Base-by-base conservation (phyloP, 169 alveolate genomes). In the Eimeria mitis region DNA sequence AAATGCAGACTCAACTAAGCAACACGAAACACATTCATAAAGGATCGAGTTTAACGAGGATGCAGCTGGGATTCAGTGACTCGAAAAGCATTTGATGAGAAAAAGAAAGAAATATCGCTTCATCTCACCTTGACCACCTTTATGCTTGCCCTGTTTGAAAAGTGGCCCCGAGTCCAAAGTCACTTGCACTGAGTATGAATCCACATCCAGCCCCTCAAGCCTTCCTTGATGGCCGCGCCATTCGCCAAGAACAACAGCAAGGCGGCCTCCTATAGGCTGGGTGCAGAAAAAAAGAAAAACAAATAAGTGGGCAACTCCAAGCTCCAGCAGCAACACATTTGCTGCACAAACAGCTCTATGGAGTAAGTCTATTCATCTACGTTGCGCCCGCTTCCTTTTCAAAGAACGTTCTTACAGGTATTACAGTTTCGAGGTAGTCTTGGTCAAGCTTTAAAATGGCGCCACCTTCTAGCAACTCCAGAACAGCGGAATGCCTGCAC, bases 181-280 rank as follows among this genome's bases (percentile, higher is more conserved):
- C 56, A 87, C 96, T 40, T 37, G 78, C 23, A 61, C 96, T 28
- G 94, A 83, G 31, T 61, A 94, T 14, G 84, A 56, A 47, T 85
- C 95, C 49, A 76, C 25, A 81, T 87, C 87, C 65, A 94, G 44
- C 49, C 71, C 95, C 91, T 94, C 91, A 31, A 87, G 75, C 68
- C 63, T 63, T 31, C 95, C 96, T 54, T 87, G 89, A 52, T 94
- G 95, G 52, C 91, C 95, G 49, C 95, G 56, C 95, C 91, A 76
- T 65, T 54, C 91, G 59, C 95, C 96, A 31, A 84, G 83, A 34
- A 85, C 94, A 49, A 94, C 75, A 44, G 94, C 70, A 28, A 94
- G 73, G 5, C 94, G 87, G 54, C 96, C 96, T 42, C 96, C 96
- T 44, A 94, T 54, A 44, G 90, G 81, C 96, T 94, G 83, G 34